Evolutionary conservation across 2,329 filamentous ascomycete species (phyloP).

Genomic region (Pseudogymnoascus sp.): DNA sequence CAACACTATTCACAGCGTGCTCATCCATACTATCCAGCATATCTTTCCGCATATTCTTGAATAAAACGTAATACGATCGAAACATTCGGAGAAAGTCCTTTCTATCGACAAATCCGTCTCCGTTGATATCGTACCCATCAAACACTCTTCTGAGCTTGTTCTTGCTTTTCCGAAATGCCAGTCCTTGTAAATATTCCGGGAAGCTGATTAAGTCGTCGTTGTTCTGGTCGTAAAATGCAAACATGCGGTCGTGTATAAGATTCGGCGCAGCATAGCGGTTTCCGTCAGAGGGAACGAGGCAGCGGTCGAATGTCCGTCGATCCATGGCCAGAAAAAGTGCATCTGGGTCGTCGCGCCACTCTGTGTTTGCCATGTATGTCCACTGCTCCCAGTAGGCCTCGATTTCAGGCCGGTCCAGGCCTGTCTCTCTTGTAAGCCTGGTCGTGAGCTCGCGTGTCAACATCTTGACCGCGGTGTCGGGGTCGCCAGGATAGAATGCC

Average conservation of each 20-base stretch:
- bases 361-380: slow-evolving; percentile 81
- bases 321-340: slow-evolving; percentile 78
- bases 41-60: slow-evolving; percentile 81
- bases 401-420: slow-evolving; percentile 76
- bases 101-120: slow-evolving; percentile 75
- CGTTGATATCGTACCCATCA: slow-evolving; percentile 82
- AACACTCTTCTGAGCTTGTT: slow-evolving; percentile 69
- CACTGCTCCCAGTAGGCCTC: slow-evolving; percentile 97
- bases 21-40: slow-evolving; percentile 71
- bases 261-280: slow-evolving; percentile 71
- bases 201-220: slow-evolving; percentile 85
- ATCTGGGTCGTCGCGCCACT: slow-evolving; percentile 75
- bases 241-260: slow-evolving; percentile 91
- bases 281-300: slow-evolving; percentile 79
- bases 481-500: slow-evolving; percentile 83
- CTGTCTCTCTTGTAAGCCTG: slow-evolving; percentile 61
- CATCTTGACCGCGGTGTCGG: slow-evolving; percentile 57
- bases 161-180: slow-evolving; percentile 61
- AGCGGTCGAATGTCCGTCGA: slow-evolving; percentile 83
- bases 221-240: slow-evolving; percentile 91
- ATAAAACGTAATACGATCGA: slow-evolving; percentile 82
- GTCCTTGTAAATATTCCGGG: slow-evolving; percentile 77
- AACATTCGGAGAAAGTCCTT: slow-evolving; percentile 89
- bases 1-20: slow-evolving; percentile 65
- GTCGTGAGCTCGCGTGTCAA: slow-evolving; percentile 61